Evolutionary conservation across 495 filamentous ascomycete species (phyloP).

Genomic region (Beverwykella pulmonaria): DNA sequence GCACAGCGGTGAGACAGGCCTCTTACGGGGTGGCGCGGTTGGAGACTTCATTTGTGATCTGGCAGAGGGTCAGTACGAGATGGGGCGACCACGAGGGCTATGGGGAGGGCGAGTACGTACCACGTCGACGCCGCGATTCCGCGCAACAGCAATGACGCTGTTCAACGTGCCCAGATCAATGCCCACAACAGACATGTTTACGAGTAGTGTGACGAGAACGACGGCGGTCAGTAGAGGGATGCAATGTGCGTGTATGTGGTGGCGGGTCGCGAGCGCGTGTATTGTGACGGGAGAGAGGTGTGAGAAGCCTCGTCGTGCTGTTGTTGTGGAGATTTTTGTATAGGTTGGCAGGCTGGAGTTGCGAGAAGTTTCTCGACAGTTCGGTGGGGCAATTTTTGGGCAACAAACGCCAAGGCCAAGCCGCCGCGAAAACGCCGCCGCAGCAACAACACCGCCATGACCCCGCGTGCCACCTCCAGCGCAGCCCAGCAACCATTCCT

Average conservation of each 20-base stretch:
- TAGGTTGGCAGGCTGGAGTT: conserved; percentile 3
- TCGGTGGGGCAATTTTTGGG: neutral
- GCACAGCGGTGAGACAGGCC: conserved; percentile 45
- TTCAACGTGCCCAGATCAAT: conserved; percentile 97
- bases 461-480: too few relatives aligned
- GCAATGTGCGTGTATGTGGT: neutral
- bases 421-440: too few relatives aligned
- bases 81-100: neutral
- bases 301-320: neutral
- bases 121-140: conserved; percentile 98
- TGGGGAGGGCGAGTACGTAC: conserved; percentile 60
- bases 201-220: conserved; percentile 20
- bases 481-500: too few relatives aligned
- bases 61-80: conserved; percentile 20
- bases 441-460: too few relatives aligned
- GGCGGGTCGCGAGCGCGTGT: neutral
- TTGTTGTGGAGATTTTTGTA: conserved; percentile 11
- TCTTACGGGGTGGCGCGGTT: conserved; percentile 94
- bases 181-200: conserved; percentile 73
- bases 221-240: neutral
- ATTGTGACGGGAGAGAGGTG: neutral
- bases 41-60: conserved; percentile 99
- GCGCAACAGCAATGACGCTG: conserved; percentile 94
- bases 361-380: conserved; percentile 7
- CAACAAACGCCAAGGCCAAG: neutral